Percentiles rank a stretch among this genome's conserved stretches.
Evolutionary conservation across 2,329 filamentous ascomycete genomes (phyloP).

Genomic region (Ophiostoma ulmi): DNA sequence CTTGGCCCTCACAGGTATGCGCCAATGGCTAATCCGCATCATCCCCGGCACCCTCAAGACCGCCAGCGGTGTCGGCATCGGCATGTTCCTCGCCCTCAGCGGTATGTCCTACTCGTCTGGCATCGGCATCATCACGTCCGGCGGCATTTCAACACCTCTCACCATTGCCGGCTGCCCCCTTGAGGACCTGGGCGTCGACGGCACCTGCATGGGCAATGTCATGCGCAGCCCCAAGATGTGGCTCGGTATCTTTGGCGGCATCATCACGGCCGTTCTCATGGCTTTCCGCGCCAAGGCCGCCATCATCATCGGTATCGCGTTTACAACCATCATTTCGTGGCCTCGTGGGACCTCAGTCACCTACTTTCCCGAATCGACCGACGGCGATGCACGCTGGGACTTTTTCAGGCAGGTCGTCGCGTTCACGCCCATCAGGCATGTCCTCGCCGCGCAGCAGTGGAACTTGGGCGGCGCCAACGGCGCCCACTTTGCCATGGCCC

Average conservation of each 20-base stretch:
- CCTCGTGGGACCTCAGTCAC: conserved; percentile 64
- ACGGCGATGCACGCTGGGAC: conserved; percentile 60
- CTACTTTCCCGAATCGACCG: conserved; percentile 62
- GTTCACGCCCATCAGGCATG: conserved; percentile 64
- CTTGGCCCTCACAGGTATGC: conserved; percentile 61
- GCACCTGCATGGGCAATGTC: conserved; percentile 19
- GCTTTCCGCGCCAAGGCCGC: conserved; percentile 70
- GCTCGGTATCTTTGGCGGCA: conserved; percentile 75
- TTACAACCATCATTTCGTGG: conserved; percentile 71
- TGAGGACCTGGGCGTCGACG: conserved; percentile 44
- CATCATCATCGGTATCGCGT: conserved; percentile 65
- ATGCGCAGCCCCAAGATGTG: conserved; percentile 52
- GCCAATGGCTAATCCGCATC: conserved; percentile 65
- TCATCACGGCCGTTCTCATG: conserved; percentile 77
- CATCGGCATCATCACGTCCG: conserved; percentile 70
- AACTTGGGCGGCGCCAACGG: conserved; percentile 49
- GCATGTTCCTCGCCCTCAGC: conserved; percentile 59
- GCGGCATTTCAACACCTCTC: conserved; percentile 63
- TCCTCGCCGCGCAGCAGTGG: conserved; percentile 63
- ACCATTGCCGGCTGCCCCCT: conserved; percentile 68
- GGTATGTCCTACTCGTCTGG: conserved; percentile 72
- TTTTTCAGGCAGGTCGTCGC: conserved; percentile 70
- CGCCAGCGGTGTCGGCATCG: conserved; percentile 61
- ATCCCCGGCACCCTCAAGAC: conserved; percentile 62
- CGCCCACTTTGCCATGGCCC: conserved; percentile 62